Evolutionary conservation across 2,329 filamentous ascomycete genomes (phyloP), one percentile per base, ranked within the genome.

Genomic region (Colletotrichum brevisporum): DNA sequence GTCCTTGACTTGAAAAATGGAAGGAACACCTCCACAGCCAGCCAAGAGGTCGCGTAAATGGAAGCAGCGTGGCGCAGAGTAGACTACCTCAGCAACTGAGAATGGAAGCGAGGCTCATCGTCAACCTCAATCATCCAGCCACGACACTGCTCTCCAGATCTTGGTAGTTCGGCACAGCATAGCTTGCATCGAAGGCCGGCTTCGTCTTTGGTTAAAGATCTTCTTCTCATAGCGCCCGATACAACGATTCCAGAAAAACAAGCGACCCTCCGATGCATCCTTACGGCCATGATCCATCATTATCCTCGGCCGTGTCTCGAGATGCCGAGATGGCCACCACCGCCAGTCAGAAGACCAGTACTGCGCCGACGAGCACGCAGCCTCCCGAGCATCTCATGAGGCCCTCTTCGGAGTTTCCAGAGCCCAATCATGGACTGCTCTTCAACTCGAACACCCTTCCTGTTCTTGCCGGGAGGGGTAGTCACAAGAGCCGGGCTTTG

Each of bases 191-290:
- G 39, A 18, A 13, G 39, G 48, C 59, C 27, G 21, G 18, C 18
- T 53, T 53, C n/a, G 43, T 55, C 47, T 48, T 36, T 36, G 31
- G 31, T 36, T 36, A 36, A 36, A 8, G 8, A 36, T 36, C 31
- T 36, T 36, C 31, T 10, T 36, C 31, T 10, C 31, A 36, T 36
- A 36, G 31, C 31, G 31, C 31, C 10, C 21, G 47, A 50, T 18
- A 50, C 47, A 21, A 8, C n/a, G 13, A 36, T 36, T 12, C 10
- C 21, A 24, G 21, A 24, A 24, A 24, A 24, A 24, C 21, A 21
- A 69, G 60, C 71, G 27, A 51, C 31, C 56, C 27, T 67, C 50
- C 66, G 70, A 80, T 81, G 78, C 76, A 76, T 72, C 65, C 76
- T 74, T 76, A 76, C 60, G 67, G 72, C 55, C 60, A 75, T 76